Evolutionary conservation across 2,329 filamentous ascomycete species (phyloP).

Genomic region (Sporothrix inflata): DNA sequence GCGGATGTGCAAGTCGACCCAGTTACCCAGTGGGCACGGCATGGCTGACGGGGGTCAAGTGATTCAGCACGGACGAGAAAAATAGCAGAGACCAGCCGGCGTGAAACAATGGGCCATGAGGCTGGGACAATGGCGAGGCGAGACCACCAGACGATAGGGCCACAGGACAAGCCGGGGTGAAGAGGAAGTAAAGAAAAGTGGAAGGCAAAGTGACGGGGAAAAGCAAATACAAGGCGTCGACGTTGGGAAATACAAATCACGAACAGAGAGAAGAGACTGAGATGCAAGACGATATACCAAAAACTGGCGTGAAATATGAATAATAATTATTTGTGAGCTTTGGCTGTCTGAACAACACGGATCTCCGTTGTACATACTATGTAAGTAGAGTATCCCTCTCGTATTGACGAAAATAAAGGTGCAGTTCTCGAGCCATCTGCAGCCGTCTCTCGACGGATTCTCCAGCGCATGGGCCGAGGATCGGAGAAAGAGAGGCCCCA

Average conservation of each 20-base stretch:
- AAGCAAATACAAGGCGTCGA: too few relatives aligned
- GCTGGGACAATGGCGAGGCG: neutral
- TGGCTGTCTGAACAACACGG: neutral
- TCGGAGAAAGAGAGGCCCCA: neutral
- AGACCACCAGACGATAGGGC: neutral
- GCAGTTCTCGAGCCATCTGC: neutral
- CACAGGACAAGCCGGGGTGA: too few relatives aligned
- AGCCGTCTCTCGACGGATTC: neutral
- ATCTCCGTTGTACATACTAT: neutral
- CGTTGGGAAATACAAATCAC: too few relatives aligned
- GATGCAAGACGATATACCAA: neutral
- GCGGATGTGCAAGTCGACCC: neutral
- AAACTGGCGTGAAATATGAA: neutral
- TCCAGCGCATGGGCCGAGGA: neutral
- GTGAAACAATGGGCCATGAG: neutral
- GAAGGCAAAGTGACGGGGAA: neutral
- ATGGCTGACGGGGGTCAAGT: conserved; percentile 16
- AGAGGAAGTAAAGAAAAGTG: neutral
- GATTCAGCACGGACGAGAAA: conserved; percentile 16
- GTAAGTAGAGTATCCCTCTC: neutral
- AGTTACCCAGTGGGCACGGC: neutral
- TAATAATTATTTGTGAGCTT: neutral
- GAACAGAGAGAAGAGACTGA: too few relatives aligned
- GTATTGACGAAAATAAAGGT: neutral
- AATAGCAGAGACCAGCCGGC: neutral